phyloP scores from a whole-genome alignment of 2,329 filamentous ascomycete species.

The Colletotrichum australisinense region DNA sequence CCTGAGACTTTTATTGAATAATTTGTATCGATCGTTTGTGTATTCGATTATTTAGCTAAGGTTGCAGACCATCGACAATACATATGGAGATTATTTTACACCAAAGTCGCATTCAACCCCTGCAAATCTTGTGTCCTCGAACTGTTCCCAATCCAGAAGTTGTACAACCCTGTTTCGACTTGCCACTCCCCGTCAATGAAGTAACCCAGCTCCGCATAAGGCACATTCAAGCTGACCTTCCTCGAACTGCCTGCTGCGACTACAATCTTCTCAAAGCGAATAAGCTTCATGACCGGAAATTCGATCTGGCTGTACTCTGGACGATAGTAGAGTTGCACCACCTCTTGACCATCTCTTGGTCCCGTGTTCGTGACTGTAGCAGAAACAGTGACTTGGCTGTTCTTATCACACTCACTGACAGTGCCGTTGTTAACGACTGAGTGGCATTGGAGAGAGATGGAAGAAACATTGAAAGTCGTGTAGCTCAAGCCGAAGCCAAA shows the following conservation, averaged over 20 bases:
- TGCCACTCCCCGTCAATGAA: conserved; percentile 41
- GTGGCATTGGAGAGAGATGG: not conserved
- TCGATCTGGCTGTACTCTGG: conserved; percentile 53
- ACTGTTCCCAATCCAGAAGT: conserved; percentile 45
- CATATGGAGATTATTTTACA: not conserved
- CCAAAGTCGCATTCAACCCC: conserved; percentile 6
- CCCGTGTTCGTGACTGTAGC: conserved; percentile 61
- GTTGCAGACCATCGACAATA: no score
- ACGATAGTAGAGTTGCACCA: conserved; percentile 52
- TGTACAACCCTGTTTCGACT: conserved; percentile 41
- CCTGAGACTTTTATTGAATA: no score
- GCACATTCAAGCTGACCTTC: conserved; percentile 47
- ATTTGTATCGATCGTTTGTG: no score
- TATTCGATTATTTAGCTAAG: no score
- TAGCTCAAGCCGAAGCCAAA: conserved; percentile 77
- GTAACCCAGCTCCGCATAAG: conserved; percentile 43
- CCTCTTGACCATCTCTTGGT: conserved; percentile 45
- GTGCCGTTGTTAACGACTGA: not conserved
- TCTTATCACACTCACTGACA: conserved; percentile 44
- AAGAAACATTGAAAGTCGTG: conserved; percentile 68
- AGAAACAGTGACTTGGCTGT: conserved; percentile 51
- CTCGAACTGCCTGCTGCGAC: conserved; percentile 52
- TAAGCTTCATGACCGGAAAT: conserved; percentile 57
- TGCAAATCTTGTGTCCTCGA: conserved; percentile 37
- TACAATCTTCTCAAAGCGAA: conserved; percentile 59